These are phyloP conservation scores for Debaryomycetaceae sp. DNA, from an alignment of 1,139 yeast genomes.

Conservation along the genomic window DNA sequence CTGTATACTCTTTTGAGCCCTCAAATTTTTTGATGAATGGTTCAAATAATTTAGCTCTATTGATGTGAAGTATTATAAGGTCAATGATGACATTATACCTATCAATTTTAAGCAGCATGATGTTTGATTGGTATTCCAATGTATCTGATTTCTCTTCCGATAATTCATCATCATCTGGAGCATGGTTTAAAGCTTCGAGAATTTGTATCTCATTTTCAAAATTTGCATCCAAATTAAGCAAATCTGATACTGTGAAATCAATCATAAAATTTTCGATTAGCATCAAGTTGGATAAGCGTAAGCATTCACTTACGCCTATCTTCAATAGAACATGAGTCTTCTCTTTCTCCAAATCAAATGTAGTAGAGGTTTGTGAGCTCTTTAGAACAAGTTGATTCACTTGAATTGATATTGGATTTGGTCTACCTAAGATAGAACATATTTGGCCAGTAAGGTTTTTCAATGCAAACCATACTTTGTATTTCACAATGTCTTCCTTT, in stretches of 20 bases:
- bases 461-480: constrained; percentile 50
- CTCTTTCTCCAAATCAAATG: constrained; percentile 21
- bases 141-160: constrained; percentile 6
- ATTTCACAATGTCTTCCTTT: constrained; percentile 30
- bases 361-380: constrained; percentile 15
- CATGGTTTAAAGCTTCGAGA: constrained; percentile 21
- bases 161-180: constrained; percentile 2
- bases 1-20: constrained; percentile 23
- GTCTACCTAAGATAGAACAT: constrained; percentile 53
- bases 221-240: constrained; percentile 35
- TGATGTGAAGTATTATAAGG: constrained; percentile 44
- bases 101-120: constrained; percentile 29
- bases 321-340: constrained; percentile 33
- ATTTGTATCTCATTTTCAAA: constrained; percentile 41
- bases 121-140: too few species aligned
- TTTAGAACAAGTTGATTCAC: constrained; percentile 37
- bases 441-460: constrained; percentile 46
- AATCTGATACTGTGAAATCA: constrained; percentile 38
- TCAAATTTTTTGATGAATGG: constrained; percentile 46
- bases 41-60: constrained; percentile 50
- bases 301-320: constrained; percentile 48
- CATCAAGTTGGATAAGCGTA: constrained; percentile 48
- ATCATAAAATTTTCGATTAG: constrained; percentile 52
- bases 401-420: constrained; percentile 53
- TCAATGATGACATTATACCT: constrained; percentile 40